Evolutionary conservation across 257 asterid species (phyloP).

Genomic region (Cruciata laevipes): DNA sequence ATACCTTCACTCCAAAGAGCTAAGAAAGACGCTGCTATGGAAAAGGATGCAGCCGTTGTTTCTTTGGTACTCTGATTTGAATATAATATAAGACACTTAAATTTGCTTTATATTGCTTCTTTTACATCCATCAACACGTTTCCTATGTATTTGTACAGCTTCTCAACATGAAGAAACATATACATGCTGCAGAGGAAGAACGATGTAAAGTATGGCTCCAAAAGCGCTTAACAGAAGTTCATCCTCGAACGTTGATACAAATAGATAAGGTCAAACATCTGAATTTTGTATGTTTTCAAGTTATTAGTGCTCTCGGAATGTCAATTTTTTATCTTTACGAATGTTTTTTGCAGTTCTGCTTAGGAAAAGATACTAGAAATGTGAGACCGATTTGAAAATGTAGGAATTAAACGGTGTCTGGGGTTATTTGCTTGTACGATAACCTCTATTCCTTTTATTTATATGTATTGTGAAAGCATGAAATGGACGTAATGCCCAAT

Average conservation of each 20-base stretch:
- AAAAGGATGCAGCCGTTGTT: conserved; percentile 98
- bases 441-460: no score
- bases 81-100: conserved; percentile 4
- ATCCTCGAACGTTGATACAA: conserved; percentile 45
- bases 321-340: no score
- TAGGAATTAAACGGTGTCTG: no score
- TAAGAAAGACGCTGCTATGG: conserved; percentile 91
- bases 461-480: no score
- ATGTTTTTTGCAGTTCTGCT: no score
- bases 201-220: conserved; percentile 62
- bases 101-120: conserved; percentile 10
- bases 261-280: conserved; percentile 35
- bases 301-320: neutral
- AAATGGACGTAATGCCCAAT: no score
- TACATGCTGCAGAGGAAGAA: conserved; percentile 96
- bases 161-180: conserved; percentile 69
- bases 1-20: conserved; percentile 85
- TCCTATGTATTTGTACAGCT: conserved; percentile 74
- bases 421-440: no score
- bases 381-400: no score
- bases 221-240: conserved; percentile 56
- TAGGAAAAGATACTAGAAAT: no score
- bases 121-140: conserved; percentile 14
- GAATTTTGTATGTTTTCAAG: neutral
- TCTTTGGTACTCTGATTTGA: conserved; percentile 49